phyloP scores from a whole-genome alignment of 2,329 filamentous ascomycete species.

The Monilinia laxa region DNA sequence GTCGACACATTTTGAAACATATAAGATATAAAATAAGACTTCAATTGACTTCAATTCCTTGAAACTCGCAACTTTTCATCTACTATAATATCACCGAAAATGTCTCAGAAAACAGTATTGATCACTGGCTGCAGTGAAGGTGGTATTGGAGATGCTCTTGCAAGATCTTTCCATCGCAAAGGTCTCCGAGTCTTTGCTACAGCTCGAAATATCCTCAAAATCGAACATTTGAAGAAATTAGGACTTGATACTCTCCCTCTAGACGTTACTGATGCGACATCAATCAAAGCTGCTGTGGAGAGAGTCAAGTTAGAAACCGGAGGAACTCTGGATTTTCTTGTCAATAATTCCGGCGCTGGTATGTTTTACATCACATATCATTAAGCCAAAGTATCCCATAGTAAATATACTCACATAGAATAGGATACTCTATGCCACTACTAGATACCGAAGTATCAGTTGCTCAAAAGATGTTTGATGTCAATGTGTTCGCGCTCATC shows the following conservation, averaged over 20 bases:
- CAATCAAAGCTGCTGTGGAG: conserved; percentile 41
- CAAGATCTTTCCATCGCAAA: conserved; percentile 41
- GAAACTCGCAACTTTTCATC: not conserved
- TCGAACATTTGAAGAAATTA: conserved; percentile 34
- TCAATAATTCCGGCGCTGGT: conserved; percentile 47
- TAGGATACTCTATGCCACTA: conserved; percentile 37
- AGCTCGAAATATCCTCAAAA: conserved; percentile 42
- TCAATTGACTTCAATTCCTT: not conserved
- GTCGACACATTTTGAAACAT: not conserved
- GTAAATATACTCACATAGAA: conserved; percentile 27
- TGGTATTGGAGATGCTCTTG: conserved; percentile 45
- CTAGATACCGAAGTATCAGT: conserved; percentile 38
- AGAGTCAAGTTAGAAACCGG: conserved; percentile 40
- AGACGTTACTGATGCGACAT: conserved; percentile 44
- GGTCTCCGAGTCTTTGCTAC: conserved; percentile 46
- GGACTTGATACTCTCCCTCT: conserved; percentile 42
- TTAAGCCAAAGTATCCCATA: conserved; percentile 25
- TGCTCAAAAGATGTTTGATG: conserved; percentile 38
- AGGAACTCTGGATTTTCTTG: conserved; percentile 44
- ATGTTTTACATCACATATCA: conserved; percentile 9
- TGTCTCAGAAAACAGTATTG: conserved; percentile 36
- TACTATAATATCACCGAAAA: not conserved
- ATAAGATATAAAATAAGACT: not conserved
- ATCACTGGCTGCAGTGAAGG: conserved; percentile 45
- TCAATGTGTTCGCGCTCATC: conserved; percentile 41